Conservation (phyloP, 2,329 filamentous ascomycete species). For the Botrytis tulipae region DNA sequence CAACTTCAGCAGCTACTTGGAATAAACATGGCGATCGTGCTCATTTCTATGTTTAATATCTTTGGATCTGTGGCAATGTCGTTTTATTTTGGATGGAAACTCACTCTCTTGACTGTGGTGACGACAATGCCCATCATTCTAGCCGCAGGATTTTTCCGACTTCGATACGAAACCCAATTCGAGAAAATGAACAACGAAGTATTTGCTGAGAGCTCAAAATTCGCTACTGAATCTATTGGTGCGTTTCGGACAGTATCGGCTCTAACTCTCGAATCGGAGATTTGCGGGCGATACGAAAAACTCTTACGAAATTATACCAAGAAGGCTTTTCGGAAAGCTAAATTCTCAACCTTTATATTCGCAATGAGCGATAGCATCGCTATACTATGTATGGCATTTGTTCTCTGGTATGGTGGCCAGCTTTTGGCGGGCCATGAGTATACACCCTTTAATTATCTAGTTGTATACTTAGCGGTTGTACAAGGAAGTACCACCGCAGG, state of each 20-base stretch:
- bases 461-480: conserved; percentile 53
- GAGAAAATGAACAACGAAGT: conserved; percentile 56
- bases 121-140: conserved; percentile 54
- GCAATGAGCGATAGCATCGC: conserved; percentile 55
- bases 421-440: conserved; percentile 40
- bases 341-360: conserved; percentile 50
- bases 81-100: conserved; percentile 74
- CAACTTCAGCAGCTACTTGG: conserved; percentile 51
- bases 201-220: conserved; percentile 60
- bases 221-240: conserved; percentile 60
- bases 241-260: conserved; percentile 63
- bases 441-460: conserved; percentile 49
- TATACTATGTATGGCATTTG: conserved; percentile 55
- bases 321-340: conserved; percentile 49
- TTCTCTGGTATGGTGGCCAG: conserved; percentile 48
- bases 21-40: conserved; percentile 52
- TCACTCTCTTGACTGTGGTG: conserved; percentile 65
- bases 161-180: conserved; percentile 54
- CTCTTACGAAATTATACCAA: conserved; percentile 49
- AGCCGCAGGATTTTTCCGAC: conserved; percentile 45
- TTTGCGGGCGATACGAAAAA: conserved; percentile 48
- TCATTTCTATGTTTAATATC: conserved; percentile 65
- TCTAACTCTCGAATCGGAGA: conserved; percentile 60
- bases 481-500: conserved; percentile 53
- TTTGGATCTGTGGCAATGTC: conserved; percentile 63